Conservation (phyloP, 306 rosid genomes). For the Rosa rugosa region DNA sequence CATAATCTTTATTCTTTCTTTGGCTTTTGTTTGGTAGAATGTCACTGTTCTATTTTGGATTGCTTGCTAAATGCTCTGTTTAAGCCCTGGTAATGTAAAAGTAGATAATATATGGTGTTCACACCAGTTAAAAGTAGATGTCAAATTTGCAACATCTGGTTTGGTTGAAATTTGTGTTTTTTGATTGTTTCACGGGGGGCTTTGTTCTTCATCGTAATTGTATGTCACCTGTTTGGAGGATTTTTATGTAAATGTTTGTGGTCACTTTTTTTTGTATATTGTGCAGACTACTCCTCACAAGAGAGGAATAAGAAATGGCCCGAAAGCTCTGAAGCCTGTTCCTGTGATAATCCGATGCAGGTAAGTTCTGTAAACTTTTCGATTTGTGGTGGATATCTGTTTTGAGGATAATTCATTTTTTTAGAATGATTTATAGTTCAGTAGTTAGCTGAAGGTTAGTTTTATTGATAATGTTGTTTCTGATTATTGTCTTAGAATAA, state of each 20-base stretch:
- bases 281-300: conserved; percentile 45
- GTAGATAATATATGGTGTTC: neutral
- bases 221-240: too few species aligned
- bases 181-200: neutral
- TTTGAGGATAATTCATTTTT: conserved; percentile 4
- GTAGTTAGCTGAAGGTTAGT: neutral
- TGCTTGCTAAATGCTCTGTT: neutral
- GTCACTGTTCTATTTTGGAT: neutral
- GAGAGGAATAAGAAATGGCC: conserved; percentile 68
- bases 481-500: neutral
- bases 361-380: conserved; percentile 34
- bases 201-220: too few species aligned
- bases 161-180: neutral
- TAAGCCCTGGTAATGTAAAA: neutral
- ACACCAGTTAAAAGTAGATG: neutral
- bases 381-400: conserved; percentile 1
- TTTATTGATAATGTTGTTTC: neutral
- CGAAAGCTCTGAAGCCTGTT: conserved; percentile 76
- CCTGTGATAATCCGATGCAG: conserved; percentile 78
- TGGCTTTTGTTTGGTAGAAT: neutral
- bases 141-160: neutral
- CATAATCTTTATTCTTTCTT: neutral
- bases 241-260: neutral
- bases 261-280: neutral
- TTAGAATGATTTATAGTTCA: neutral